Conservation (phyloP, 2,329 filamentous ascomycete species). For the Trichothecium sympodiale region DNA sequence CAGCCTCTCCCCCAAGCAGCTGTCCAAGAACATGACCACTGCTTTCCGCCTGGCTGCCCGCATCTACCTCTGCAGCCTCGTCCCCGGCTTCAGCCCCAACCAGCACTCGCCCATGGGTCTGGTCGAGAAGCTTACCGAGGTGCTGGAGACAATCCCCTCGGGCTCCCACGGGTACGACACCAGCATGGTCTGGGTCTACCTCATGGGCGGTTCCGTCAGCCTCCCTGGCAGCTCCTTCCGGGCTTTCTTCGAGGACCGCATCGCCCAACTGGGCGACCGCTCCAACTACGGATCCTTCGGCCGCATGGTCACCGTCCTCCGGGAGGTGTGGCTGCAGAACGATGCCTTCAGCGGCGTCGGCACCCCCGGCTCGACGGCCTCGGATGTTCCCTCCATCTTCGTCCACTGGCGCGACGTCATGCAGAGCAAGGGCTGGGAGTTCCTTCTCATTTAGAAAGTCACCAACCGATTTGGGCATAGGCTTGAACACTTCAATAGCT, state of each 20-base stretch:
- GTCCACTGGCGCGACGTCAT: constrained; percentile 94
- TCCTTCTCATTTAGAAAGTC: constrained; percentile 77
- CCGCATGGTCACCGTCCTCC: constrained; percentile 65
- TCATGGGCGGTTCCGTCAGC: constrained; percentile 75
- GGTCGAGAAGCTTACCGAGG: constrained; percentile 64
- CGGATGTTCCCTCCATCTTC: constrained; percentile 42
- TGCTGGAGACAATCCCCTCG: constrained; percentile 71
- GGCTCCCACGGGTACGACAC: constrained; percentile 79
- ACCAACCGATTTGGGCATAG: no score
- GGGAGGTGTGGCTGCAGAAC: constrained; percentile 77
- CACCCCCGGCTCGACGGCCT: constrained; percentile 22
- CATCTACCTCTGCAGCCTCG: constrained; percentile 92
- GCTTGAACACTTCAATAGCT: constrained; percentile 17
- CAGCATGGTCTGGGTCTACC: constrained; percentile 84
- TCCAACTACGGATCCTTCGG: constrained; percentile 77
- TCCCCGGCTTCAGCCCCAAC: constrained; percentile 73
- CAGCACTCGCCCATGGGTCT: constrained; percentile 66
- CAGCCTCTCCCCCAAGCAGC: constrained; percentile 67
- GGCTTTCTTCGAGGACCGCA: constrained; percentile 63
- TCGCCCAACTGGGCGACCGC: constrained; percentile 63
- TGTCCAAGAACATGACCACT: constrained; percentile 78
- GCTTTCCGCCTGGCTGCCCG: constrained; percentile 87
- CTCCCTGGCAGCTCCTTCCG: constrained; percentile 65
- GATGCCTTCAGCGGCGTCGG: constrained; percentile 33
- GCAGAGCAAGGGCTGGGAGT: constrained; percentile 85